Conservation (phyloP, 768 basidiomycete genomes). For the Tricholoma saponaceum region DNA sequence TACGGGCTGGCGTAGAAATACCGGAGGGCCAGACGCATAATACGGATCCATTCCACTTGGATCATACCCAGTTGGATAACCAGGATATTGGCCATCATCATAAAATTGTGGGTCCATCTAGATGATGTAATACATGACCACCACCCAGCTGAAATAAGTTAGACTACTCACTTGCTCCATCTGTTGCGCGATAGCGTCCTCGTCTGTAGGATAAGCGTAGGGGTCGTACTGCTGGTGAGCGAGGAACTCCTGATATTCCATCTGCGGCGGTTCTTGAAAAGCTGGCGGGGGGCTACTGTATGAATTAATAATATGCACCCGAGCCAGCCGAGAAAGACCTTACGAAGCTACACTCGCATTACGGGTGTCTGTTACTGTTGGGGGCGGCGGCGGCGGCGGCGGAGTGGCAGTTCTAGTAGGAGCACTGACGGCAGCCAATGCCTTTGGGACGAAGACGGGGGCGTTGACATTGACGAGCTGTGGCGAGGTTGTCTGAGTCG, state of each 20-base stretch:
- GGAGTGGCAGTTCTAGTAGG: slow-evolving; percentile 27
- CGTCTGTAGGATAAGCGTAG: slow-evolving; percentile 22
- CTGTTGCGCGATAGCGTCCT: slow-evolving; percentile 24
- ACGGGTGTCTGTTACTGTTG: slow-evolving; percentile 1
- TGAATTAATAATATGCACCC: slow-evolving; percentile 1
- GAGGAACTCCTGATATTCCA: slow-evolving; percentile 17
- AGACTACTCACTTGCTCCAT: slow-evolving; percentile 26
- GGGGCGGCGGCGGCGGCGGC: slow-evolving; percentile 23
- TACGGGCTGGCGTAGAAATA: slow-evolving; percentile 71
- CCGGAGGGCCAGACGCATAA: slow-evolving; percentile 35
- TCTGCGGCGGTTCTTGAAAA: slow-evolving; percentile 7
- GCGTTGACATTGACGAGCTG: slow-evolving; percentile 56
- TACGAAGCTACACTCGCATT: slow-evolving; percentile 18
- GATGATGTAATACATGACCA: background rate
- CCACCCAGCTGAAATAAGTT: background rate
- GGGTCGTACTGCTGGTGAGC: slow-evolving; percentile 19
- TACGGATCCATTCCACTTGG: slow-evolving; percentile 33
- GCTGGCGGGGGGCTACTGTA: slow-evolving; percentile 16
- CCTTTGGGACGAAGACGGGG: slow-evolving; percentile 80
- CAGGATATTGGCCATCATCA: slow-evolving; percentile 24
- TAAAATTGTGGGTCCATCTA: slow-evolving; percentile 28
- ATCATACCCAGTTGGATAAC: slow-evolving; percentile 33
- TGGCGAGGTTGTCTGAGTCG: background rate
- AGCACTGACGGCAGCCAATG: slow-evolving; percentile 22
- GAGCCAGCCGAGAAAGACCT: slow-evolving; percentile 2